Evolutionary conservation across 176 grass and related monocot species (phyloP).

Genomic region (Luzula sylvatica): DNA sequence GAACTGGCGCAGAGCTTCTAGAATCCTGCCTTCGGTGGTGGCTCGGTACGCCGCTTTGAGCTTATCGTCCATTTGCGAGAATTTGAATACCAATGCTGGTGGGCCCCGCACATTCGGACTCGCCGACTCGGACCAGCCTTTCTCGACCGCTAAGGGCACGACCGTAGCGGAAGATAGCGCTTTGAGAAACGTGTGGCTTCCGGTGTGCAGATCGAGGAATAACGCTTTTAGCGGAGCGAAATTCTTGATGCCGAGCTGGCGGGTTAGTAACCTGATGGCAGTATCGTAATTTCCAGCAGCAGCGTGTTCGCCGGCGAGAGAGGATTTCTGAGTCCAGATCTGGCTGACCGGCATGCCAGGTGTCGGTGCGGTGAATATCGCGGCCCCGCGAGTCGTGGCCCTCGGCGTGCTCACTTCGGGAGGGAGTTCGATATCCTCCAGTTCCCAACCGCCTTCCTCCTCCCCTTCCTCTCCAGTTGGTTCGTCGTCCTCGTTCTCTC

Average conservation of each 20-base stretch:
- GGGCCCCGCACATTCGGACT: slow-evolving; percentile 86
- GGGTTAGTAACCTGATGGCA: slow-evolving; percentile 74
- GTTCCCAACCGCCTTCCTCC: slow-evolving; percentile 83
- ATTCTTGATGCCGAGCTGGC: slow-evolving; percentile 88
- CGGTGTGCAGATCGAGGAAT: slow-evolving; percentile 68
- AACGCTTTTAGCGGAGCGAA: slow-evolving; percentile 69
- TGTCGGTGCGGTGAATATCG: slow-evolving; percentile 60
- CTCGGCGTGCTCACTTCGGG: slow-evolving; percentile 75
- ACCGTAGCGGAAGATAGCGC: slow-evolving; percentile 50
- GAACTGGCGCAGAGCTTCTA: slow-evolving; percentile 76
- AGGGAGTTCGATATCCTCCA: slow-evolving; percentile 85
- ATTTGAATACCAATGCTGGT: slow-evolving; percentile 76
- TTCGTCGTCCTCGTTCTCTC: slow-evolving; percentile 45
- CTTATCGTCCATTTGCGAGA: slow-evolving; percentile 85
- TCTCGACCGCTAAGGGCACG: slow-evolving; percentile 81
- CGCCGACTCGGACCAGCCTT: slow-evolving; percentile 75
- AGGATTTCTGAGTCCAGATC: slow-evolving; percentile 96
- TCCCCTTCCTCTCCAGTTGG: slow-evolving; percentile 54
- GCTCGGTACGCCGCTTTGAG: slow-evolving; percentile 77
- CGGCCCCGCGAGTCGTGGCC: slow-evolving; percentile 27
- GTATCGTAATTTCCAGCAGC: slow-evolving; percentile 95
- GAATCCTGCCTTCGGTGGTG: slow-evolving; percentile 84
- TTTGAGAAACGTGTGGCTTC: slow-evolving; percentile 64
- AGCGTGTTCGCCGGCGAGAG: slow-evolving; percentile 85
- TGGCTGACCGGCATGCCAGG: slow-evolving; percentile 87